Percentiles rank a stretch among this genome's conserved stretches.
phyloP scores from a whole-genome alignment of 306 rosid species.

The Spatholobus suberectus region DNA sequence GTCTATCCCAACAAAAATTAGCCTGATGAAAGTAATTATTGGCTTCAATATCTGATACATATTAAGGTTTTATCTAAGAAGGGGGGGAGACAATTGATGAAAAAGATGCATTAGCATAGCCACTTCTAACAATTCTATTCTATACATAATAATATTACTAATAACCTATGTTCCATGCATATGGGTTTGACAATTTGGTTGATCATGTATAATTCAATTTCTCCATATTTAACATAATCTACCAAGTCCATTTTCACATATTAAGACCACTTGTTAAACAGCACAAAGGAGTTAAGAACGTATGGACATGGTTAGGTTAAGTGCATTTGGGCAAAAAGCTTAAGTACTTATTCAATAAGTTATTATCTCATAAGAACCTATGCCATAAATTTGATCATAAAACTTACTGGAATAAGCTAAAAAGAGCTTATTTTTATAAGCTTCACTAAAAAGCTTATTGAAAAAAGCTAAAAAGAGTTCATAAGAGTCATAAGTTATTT shows the following conservation, averaged over 20 bases:
- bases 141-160: neutral
- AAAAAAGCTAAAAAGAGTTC: neutral
- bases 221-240: neutral
- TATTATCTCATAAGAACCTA: neutral
- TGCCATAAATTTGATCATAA: neutral
- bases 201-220: neutral
- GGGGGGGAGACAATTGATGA: neutral
- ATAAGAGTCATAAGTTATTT: neutral
- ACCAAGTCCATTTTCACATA: constrained; percentile 2
- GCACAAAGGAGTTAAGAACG: neutral
- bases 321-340: no score
- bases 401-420: neutral
- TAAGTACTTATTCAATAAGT: neutral
- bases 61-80: neutral
- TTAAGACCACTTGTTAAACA: neutral
- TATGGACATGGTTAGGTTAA: neutral
- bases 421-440: neutral
- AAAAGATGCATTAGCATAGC: neutral
- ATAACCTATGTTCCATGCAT: neutral
- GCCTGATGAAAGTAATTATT: neutral
- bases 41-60: neutral
- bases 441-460: neutral
- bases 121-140: neutral
- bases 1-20: neutral
- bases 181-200: neutral